phyloP scores from a whole-genome alignment of 441 rosid species.

The Erodium texanum region DNA sequence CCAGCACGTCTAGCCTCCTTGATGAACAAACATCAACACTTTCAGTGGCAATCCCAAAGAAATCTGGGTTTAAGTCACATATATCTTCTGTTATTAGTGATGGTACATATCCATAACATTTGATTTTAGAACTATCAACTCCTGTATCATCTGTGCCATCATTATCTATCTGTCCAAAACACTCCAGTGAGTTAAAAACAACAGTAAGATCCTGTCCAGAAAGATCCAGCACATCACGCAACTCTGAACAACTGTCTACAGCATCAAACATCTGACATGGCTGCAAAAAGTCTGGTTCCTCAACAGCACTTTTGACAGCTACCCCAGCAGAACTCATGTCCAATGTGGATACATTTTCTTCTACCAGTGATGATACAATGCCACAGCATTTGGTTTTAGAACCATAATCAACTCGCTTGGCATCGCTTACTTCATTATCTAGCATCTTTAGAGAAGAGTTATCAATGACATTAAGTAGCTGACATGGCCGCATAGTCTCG shows the following conservation, averaged over 20 bases:
- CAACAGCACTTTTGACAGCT: slow-evolving; percentile 2
- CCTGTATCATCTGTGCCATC: not conserved
- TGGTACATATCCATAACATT: not conserved
- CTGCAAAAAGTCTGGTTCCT: not conserved
- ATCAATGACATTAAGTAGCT: not conserved
- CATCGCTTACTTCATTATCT: slow-evolving; percentile 2
- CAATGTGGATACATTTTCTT: not conserved
- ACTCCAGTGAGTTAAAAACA: slow-evolving; percentile 4
- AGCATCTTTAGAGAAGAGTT: not conserved
- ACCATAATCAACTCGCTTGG: slow-evolving; percentile 1
- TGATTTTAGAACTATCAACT: not conserved
- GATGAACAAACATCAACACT: slow-evolving; percentile 23
- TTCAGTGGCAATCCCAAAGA: slow-evolving; percentile 19
- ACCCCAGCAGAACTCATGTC: not conserved
- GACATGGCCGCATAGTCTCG: not conserved
- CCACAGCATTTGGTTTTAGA: slow-evolving; percentile 4
- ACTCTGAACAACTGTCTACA: not conserved
- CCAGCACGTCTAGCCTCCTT: slow-evolving; percentile 23
- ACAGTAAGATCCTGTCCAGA: not conserved
- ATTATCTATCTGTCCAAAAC: not conserved
- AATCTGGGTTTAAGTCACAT: slow-evolving; percentile 23
- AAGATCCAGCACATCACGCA: not conserved
- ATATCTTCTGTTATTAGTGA: slow-evolving; percentile 17
- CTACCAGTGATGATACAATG: slow-evolving; percentile 1
- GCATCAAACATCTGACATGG: slow-evolving; percentile 3